Conservation (phyloP, 2,329 filamentous ascomycete genomes). For the Fusarium foetens region DNA sequence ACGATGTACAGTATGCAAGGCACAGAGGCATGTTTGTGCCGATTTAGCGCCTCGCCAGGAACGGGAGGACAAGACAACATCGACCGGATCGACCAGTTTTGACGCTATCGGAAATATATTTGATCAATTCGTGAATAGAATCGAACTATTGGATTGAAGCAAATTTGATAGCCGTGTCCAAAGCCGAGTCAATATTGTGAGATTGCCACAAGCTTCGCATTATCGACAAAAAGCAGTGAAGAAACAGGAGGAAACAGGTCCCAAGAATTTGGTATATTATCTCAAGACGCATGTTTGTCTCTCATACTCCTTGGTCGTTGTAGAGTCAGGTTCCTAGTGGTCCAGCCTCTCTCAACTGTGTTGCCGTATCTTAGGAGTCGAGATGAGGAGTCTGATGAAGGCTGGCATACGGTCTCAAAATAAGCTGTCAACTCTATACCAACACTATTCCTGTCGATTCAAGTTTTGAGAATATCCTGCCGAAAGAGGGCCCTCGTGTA, state of each 20-base stretch:
- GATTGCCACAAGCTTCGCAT: background rate
- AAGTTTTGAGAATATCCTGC: background rate
- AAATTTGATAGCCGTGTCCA: background rate
- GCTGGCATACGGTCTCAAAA: background rate
- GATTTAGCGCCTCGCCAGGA: conserved; percentile 19
- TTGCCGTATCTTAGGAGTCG: background rate
- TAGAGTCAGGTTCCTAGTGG: background rate
- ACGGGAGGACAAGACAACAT: conserved; percentile 8
- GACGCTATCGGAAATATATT: background rate
- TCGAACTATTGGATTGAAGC: background rate
- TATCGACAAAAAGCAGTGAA: background rate
- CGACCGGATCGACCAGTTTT: conserved; percentile 7
- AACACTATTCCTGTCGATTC: background rate
- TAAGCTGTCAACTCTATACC: background rate
- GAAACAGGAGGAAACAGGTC: background rate
- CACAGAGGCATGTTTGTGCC: conserved; percentile 1
- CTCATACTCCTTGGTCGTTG: background rate
- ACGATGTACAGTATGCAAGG: background rate
- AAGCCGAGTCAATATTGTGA: background rate
- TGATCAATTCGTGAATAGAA: background rate
- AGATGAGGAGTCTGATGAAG: background rate
- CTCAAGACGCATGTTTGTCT: background rate
- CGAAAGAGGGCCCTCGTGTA: background rate
- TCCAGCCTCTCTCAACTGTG: background rate
- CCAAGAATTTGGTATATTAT: background rate